Conservation (phyloP, 305 asterid genomes). For the Caryopteris hybrid region DNA sequence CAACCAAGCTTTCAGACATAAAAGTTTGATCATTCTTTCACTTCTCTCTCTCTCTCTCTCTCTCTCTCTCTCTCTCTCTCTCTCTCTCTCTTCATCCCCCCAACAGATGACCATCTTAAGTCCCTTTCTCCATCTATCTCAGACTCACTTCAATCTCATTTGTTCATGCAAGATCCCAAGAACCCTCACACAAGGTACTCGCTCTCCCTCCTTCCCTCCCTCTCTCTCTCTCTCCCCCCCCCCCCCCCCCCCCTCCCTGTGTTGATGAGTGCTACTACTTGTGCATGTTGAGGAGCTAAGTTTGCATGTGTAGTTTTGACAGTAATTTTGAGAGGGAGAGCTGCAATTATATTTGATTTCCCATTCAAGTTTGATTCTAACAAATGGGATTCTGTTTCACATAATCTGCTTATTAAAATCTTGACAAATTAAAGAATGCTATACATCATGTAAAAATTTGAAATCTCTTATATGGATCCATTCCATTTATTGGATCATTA, state of each 20-base stretch:
- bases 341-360: not conserved
- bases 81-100: not conserved
- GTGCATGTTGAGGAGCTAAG: constrained; percentile 5
- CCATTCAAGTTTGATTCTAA: too few relatives aligned
- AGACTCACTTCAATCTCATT: constrained; percentile 25
- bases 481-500: too few relatives aligned
- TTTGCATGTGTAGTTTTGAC: not conserved
- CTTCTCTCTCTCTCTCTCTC: not conserved
- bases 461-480: too few relatives aligned
- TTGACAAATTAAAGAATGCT: too few relatives aligned
- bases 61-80: too few relatives aligned
- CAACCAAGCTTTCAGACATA: constrained; percentile 50
- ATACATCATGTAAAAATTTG: not conserved
- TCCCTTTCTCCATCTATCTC: constrained; percentile 30
- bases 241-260: too few relatives aligned
- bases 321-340: not conserved
- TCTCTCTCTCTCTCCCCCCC: too few relatives aligned
- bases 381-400: too few relatives aligned
- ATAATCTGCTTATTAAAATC: not conserved
- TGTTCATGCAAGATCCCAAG: constrained; percentile 76
- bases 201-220: constrained; percentile 11
- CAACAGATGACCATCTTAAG: constrained; percentile 42
- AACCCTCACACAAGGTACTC: constrained; percentile 34
- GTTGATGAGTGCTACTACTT: too few relatives aligned
- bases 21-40: constrained; percentile 29